Percentiles rank a stretch among this genome's conserved stretches.
Conservation (phyloP, 306 rosid genomes). For the Astragalus membranaceus region DNA sequence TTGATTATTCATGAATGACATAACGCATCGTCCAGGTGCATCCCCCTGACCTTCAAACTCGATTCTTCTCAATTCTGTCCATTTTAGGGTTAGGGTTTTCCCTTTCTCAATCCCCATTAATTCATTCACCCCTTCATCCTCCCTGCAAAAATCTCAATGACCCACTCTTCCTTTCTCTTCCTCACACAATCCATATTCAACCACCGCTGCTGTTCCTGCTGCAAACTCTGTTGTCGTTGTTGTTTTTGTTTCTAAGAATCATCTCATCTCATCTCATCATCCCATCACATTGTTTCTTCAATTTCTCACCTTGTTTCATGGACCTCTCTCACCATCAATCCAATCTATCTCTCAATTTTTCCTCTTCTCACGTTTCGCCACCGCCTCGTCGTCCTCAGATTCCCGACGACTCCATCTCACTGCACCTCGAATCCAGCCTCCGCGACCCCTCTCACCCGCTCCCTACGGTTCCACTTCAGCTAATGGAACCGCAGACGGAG, state of each 20-base stretch:
- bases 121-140: background rate
- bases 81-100: constrained; percentile 28
- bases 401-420: constrained; percentile 58
- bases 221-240: background rate
- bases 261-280: no score
- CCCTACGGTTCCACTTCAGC: constrained; percentile 62
- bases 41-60: constrained; percentile 11
- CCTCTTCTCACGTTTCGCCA: constrained; percentile 55
- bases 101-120: background rate
- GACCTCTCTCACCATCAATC: constrained; percentile 61
- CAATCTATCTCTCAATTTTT: constrained; percentile 51
- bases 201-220: background rate
- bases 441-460: constrained; percentile 42
- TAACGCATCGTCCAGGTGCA: constrained; percentile 33
- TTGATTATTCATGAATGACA: background rate
- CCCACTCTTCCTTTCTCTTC: background rate
- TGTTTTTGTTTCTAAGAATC: background rate
- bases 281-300: background rate
- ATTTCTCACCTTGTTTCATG: constrained; percentile 24
- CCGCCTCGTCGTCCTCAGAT: constrained; percentile 47
- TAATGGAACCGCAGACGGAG: constrained; percentile 53
- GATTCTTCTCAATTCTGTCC: background rate
- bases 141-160: constrained; percentile 21
- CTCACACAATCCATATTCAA: background rate
- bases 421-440: constrained; percentile 58